Percentiles rank a stretch among this genome's conserved stretches.
Evolutionary conservation across 331 rosid genomes (phyloP).

Genomic region (Telfairia occidentalis): DNA sequence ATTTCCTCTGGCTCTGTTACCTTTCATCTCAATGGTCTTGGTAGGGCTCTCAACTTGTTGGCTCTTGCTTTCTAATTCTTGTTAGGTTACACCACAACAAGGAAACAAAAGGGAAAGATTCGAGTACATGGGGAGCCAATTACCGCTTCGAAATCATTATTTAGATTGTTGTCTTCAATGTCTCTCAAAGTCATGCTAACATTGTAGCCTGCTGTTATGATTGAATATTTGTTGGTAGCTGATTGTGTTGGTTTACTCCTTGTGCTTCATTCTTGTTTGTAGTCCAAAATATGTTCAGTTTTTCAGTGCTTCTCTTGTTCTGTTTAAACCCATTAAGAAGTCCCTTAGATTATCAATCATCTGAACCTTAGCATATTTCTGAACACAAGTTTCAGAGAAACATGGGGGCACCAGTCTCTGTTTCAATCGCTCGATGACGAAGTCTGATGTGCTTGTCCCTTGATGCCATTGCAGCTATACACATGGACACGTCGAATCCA

Average conservation of each 20-base stretch:
- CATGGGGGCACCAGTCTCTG: background rate
- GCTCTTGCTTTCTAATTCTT: constrained; percentile 3
- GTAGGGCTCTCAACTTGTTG: constrained; percentile 2
- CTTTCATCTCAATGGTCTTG: background rate
- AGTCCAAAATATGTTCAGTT: background rate
- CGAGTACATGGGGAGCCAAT: background rate
- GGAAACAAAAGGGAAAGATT: background rate
- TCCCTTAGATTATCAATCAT: background rate
- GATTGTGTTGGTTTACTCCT: background rate
- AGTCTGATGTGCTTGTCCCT: background rate
- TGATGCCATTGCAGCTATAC: background rate
- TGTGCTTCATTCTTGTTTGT: background rate
- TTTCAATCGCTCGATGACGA: background rate
- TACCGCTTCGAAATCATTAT: background rate
- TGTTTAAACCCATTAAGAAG: background rate
- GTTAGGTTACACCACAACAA: background rate
- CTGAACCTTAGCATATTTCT: background rate
- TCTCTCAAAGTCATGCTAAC: background rate
- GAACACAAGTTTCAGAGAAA: background rate
- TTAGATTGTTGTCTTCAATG: background rate
- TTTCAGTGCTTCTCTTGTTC: background rate
- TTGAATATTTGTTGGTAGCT: background rate
- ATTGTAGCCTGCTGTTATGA: background rate
- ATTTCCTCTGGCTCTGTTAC: background rate
- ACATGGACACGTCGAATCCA: background rate